Conservation (phyloP, 352 stramenopile species). For the Nannochloropsis limnetica region DNA sequence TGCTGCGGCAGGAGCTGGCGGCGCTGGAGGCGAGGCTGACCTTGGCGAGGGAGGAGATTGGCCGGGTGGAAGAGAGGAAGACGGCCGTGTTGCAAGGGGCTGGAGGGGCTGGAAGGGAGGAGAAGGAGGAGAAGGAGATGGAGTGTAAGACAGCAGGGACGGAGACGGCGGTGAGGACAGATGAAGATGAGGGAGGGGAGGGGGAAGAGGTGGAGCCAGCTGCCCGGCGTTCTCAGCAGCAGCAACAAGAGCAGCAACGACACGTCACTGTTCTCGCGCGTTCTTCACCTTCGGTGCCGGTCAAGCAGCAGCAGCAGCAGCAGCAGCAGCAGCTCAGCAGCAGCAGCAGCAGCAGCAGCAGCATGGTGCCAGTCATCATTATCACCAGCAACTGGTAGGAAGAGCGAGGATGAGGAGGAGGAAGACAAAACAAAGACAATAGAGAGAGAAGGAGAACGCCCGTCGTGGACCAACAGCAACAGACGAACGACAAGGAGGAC, state of each 20-base stretch:
- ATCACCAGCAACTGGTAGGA: too few species aligned
- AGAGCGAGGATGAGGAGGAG: too few species aligned
- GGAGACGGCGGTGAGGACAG: neutral
- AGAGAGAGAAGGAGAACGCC: too few species aligned
- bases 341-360: too few species aligned
- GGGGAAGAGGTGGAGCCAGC: neutral
- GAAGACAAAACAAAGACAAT: too few species aligned
- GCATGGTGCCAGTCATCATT: too few species aligned
- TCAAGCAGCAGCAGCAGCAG: too few species aligned
- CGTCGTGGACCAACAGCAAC: too few species aligned
- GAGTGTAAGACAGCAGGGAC: neutral
- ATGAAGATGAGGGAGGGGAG: neutral
- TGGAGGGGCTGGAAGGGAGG: neutral
- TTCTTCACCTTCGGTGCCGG: neutral
- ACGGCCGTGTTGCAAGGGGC: neutral
- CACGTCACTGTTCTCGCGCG: neutral
- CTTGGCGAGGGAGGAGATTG: neutral
- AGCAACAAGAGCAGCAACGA: neutral
- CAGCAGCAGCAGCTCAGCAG: too few species aligned
- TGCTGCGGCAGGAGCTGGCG: constrained; percentile 19
- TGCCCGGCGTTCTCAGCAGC: neutral
- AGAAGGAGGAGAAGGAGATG: neutral
- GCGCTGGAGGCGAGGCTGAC: constrained; percentile 16
- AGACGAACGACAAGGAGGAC: neutral
- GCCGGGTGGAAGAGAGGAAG: neutral